Evolutionary conservation across 768 basidiomycete genomes (phyloP).

Genomic region (Boletus vinaceobasis): DNA sequence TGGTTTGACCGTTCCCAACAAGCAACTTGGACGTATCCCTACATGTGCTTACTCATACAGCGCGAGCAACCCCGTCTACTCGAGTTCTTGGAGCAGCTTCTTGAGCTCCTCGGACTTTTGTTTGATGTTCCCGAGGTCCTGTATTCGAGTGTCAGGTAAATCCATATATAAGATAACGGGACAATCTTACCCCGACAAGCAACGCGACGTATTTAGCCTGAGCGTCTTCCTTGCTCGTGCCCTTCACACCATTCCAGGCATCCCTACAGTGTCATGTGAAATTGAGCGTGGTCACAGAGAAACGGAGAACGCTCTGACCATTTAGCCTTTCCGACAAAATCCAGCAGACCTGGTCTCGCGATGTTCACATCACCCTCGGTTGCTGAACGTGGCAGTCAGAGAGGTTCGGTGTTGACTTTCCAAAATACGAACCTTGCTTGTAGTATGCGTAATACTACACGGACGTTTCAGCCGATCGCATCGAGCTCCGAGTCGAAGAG

Average conservation of each 20-base stretch:
- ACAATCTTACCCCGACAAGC: conserved; percentile 57
- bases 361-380: conserved; percentile 72
- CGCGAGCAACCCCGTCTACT: conserved; percentile 20
- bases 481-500: neutral
- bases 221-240: conserved; percentile 69
- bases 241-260: conserved; percentile 79
- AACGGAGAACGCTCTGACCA: conserved; percentile 48
- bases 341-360: conserved; percentile 66
- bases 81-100: conserved; percentile 56
- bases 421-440: conserved; percentile 73
- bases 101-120: conserved; percentile 48
- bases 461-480: conserved; percentile 6
- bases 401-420: neutral
- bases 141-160: conserved; percentile 5
- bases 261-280: conserved; percentile 49
- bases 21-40: neutral
- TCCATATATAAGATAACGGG: neutral
- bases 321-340: conserved; percentile 87
- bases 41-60: conserved; percentile 5
- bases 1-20: neutral
- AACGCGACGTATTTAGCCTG: conserved; percentile 69
- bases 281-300: neutral
- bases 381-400: conserved; percentile 41
- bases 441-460: conserved; percentile 86
- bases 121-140: conserved; percentile 54